Base-by-base conservation (phyloP, 1,139 yeast genomes). In the Debaryomycetaceae sp. region DNA sequence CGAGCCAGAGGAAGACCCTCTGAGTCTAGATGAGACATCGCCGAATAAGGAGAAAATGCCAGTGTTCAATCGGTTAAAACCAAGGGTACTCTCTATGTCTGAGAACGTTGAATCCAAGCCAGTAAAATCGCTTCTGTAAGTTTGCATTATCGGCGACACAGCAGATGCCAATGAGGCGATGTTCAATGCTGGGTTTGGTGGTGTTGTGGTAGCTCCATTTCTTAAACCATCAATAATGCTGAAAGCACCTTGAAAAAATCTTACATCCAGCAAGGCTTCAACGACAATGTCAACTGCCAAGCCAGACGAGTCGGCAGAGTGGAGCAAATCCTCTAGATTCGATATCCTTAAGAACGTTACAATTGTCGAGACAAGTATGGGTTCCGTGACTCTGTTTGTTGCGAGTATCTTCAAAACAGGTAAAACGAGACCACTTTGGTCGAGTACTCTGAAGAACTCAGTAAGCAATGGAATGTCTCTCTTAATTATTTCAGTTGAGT, bases 381-480 rank as follows among this genome's bases (percentile, higher is more conserved):
- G 48, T 44, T 64, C 65, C 6, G 68, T 59, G 33, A 56, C 45
- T 7, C 57, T 48, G 37, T 50, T 53, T 8, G 64, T 58, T 17
- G 60, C 57, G 6, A 64, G 53, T 2, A 51, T 50, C 43, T 63
- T 63, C 1, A 57, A 54, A 31, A 63, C 48, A 24, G 52, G 46
- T 5, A 63, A 63, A 39, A 62, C 68, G 20, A 54, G 49, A 13
- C 66, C 70, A 20, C 61, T 52, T 43, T 56, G 51, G 52, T 66
- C 65, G 46, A 66, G 55, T 6, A 54, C 54, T 22, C 61, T 59
- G 45, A 64, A 60, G 20, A 61, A 55, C n/a, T 55, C 49, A 2
- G 70, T 65, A 41, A 66, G 60, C 9, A 56, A 53, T 7, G 55
- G 47, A 41, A 56, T 57, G 34, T 62, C 68, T 56, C 64, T 60